A percentile compares a stretch with the other conserved stretches of the same genome.
phyloP scores from a whole-genome alignment of 257 asterid genomes.

The Solanum tarijense region DNA sequence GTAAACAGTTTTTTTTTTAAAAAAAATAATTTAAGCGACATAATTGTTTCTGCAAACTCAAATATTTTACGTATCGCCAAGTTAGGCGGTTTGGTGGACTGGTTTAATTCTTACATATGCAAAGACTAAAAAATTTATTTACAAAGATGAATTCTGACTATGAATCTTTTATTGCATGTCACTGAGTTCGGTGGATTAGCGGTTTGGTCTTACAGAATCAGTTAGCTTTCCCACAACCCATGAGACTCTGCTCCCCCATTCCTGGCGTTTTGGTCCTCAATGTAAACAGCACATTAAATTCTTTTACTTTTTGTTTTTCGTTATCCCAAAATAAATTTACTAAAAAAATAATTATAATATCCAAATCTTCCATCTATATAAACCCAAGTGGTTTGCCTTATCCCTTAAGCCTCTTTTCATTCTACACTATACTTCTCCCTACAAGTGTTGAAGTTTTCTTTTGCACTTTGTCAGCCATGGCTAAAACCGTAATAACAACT shows the following conservation, averaged over 20 bases:
- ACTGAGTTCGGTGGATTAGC: not conserved
- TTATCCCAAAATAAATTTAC: not conserved
- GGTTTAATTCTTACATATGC: not conserved
- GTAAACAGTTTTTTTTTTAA: too few species aligned
- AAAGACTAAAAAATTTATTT: not conserved
- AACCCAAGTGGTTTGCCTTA: not conserved
- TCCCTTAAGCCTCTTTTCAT: not conserved
- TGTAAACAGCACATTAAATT: not conserved
- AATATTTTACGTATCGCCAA: not conserved
- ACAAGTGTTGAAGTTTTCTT: not conserved
- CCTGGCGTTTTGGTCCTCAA: not conserved
- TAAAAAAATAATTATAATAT: not conserved
- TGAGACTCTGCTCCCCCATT: not conserved
- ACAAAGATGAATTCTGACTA: not conserved
- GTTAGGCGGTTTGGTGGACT: not conserved
- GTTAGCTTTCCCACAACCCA: not conserved
- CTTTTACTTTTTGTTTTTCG: not conserved
- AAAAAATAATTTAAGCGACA: too few species aligned
- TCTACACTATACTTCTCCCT: not conserved
- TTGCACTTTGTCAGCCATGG: conserved; percentile 36
- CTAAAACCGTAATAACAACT: conserved; percentile 9
- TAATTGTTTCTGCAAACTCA: not conserved
- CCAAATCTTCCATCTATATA: not conserved
- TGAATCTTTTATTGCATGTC: not conserved
- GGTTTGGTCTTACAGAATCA: not conserved